Conservation (phyloP, 371 early-diverging fungal species). For the Batkoa obscura region DNA sequence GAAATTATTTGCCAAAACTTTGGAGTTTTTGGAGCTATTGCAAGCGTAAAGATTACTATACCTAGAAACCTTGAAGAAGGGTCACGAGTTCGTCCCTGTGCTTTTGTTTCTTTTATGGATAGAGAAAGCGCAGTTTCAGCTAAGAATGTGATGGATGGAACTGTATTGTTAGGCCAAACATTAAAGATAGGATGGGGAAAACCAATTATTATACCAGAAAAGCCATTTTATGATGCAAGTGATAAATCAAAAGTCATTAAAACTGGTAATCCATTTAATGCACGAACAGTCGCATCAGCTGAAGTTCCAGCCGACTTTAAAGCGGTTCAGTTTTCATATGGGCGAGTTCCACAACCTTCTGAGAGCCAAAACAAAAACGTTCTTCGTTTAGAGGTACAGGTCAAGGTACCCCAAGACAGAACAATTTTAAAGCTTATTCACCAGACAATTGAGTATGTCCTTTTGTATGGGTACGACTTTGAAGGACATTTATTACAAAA, state of each 20-base stretch:
- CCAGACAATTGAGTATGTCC: conserved; percentile 59
- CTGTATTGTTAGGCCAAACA: conserved; percentile 30
- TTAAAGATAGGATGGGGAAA: conserved; percentile 82
- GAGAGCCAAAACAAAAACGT: neutral
- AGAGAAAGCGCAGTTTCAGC: conserved; percentile 55
- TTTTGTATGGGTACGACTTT: conserved; percentile 51
- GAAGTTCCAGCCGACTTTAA: no score
- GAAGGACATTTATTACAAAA: conserved; percentile 52
- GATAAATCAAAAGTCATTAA: neutral
- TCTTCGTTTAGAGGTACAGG: conserved; percentile 33
- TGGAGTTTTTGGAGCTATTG: conserved; percentile 70
- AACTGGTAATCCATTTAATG: conserved; percentile 54
- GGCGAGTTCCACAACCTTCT: conserved; percentile 7
- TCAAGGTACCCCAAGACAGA: conserved; percentile 40
- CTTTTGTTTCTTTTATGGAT: conserved; percentile 83
- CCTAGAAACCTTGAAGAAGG: conserved; percentile 72
- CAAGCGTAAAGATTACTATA: conserved; percentile 90
- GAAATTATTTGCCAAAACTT: conserved; percentile 49
- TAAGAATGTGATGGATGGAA: conserved; percentile 49
- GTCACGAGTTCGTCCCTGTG: conserved; percentile 50
- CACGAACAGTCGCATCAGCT: conserved; percentile 12
- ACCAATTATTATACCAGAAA: conserved; percentile 52
- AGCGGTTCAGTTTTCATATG: neutral
- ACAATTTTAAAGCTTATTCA: conserved; percentile 50
- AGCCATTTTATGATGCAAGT: conserved; percentile 52